Conservation (phyloP, 192 early-diverging fungal genomes). For the Backusella morwellensis region DNA sequence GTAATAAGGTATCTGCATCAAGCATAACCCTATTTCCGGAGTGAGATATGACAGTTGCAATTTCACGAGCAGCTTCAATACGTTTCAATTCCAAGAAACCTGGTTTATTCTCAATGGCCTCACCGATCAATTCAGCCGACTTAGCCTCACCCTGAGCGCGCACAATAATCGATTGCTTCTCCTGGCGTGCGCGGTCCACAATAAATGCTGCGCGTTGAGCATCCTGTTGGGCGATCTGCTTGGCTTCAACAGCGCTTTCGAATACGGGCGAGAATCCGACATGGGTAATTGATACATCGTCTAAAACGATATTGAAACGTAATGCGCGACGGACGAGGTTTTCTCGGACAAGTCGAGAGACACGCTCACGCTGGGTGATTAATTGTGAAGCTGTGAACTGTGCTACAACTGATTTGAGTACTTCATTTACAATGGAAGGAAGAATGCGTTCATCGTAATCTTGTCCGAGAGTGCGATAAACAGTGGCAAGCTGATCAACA, state of each 20-base stretch:
- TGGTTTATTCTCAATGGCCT: constrained; percentile 97
- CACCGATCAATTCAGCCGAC: constrained; percentile 92
- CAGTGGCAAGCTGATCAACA: constrained; percentile 68
- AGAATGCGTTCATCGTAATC: constrained; percentile 97
- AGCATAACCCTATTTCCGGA: constrained; percentile 91
- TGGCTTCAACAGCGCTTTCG: constrained; percentile 93
- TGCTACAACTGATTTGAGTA: constrained; percentile 95
- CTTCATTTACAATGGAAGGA: constrained; percentile 97
- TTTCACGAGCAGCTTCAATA: constrained; percentile 93
- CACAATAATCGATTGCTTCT: constrained; percentile 98
- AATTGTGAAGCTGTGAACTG: constrained; percentile 99
- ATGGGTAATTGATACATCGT: constrained; percentile 98
- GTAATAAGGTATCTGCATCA: constrained; percentile 87
- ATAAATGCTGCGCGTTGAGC: constrained; percentile 95
- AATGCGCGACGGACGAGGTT: constrained; percentile 77
- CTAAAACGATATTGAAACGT: constrained; percentile 88
- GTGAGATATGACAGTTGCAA: constrained; percentile 81
- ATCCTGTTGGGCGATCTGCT: constrained; percentile 99
- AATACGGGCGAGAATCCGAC: constrained; percentile 95
- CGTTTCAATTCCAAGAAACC: constrained; percentile 92
- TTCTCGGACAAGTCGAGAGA: constrained; percentile 87
- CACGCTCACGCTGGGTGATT: constrained; percentile 93
- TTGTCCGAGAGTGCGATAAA: constrained; percentile 87
- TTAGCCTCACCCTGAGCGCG: constrained; percentile 94
- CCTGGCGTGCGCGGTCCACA: constrained; percentile 91